Conservation (phyloP, 1,139 yeast genomes). For the Suhomyces guaymorum region DNA sequence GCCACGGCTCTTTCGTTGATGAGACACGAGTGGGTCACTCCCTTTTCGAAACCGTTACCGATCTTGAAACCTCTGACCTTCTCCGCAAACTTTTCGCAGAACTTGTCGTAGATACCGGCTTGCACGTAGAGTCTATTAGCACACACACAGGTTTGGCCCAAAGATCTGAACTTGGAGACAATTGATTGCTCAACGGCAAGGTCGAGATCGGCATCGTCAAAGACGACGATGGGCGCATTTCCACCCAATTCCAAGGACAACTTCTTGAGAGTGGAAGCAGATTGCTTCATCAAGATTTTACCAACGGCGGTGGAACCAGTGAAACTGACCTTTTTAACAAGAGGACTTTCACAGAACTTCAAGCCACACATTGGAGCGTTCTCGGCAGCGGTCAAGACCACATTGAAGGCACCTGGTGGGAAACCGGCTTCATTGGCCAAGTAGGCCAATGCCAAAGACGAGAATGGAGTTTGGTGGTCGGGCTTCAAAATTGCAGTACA, state of each 20-base stretch:
- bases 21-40: constrained; percentile 78
- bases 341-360: constrained; percentile 62
- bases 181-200: constrained; percentile 63
- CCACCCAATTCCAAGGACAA: constrained; percentile 90
- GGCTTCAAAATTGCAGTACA: constrained; percentile 51
- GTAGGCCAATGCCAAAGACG: constrained; percentile 47
- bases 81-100: constrained; percentile 50
- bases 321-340: constrained; percentile 75
- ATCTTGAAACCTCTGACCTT: constrained; percentile 57
- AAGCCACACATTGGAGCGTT: constrained; percentile 32
- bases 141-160: constrained; percentile 84
- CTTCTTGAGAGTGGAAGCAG: constrained; percentile 77
- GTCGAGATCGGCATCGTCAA: constrained; percentile 79
- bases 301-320: constrained; percentile 92
- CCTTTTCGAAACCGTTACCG: constrained; percentile 73
- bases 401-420: constrained; percentile 47
- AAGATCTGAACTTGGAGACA: constrained; percentile 68
- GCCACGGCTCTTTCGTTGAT: constrained; percentile 65
- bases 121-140: constrained; percentile 76
- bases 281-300: constrained; percentile 73
- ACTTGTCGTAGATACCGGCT: constrained; percentile 59
- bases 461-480: constrained; percentile 47
- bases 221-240: constrained; percentile 88
- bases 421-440: constrained; percentile 47
- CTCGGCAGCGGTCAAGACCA: constrained; percentile 38